Base-by-base conservation (phyloP, 2,329 filamentous ascomycete species). In the Ophiostoma fasciatum region DNA sequence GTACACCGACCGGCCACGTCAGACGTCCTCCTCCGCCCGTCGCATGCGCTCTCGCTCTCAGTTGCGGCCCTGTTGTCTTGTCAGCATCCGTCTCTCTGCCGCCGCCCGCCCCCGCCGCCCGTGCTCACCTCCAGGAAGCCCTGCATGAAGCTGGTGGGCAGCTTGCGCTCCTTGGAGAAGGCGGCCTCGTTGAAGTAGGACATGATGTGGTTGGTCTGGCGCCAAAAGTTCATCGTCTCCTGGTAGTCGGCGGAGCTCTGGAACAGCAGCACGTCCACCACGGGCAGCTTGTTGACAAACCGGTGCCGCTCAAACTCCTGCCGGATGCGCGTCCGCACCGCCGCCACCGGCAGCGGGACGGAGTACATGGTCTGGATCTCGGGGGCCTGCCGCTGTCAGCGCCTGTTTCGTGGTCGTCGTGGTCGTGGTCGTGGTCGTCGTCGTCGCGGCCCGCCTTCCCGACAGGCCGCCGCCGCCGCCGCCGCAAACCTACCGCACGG, bases 221-320 rank as follows among this genome's bases (percentile, higher is more conserved):
- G 94, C 90, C 90, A 98, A 70, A 82, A 98, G 66, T 98, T 98
- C 68, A 98, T 75, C 36, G 82, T 98, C 70, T 98, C 90, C 81
- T 98, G 90, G 57, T 79, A 96, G 59, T 98, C 90, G 48, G 81
- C 74, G 55, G 94, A 78, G 54, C 83, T 93, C 62, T 94, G 82
- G 62, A 83, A 81, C 30, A 98, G 61, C 40, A 98, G 66, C 37
- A 94, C 80, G 53, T 98, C 90, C 35, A 94, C 79, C 21, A 88
- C 82, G 35, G 71, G 71, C 37, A 96, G 63, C 64, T 96, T 85
- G 58, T 81, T 82, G 48, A 94, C 85, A 57, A 82, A 94, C 68
- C 90, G 73, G 64, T 96, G 79, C 55, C 84, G 74, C 68, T 98
- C 90, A 57, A 94, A 98, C 57, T 98, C 87, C 63, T 96, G 82